Evolutionary conservation across 2,329 filamentous ascomycete species (phyloP).

Genomic region (Stachybotrys elegans): DNA sequence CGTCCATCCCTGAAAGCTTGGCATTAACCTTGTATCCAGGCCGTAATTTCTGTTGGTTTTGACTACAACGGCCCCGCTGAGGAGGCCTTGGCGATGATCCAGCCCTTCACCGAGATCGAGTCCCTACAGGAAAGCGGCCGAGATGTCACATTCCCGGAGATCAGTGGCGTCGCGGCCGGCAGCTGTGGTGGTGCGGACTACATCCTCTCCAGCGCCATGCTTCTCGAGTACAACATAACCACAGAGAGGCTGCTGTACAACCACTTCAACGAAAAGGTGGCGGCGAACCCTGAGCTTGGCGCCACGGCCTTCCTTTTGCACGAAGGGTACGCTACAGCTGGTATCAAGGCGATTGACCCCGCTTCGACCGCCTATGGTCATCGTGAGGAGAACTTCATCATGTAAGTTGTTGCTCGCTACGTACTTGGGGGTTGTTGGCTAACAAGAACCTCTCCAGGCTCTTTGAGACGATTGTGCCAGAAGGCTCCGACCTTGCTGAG

Average conservation of each 20-base stretch:
- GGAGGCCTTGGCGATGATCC: conserved; percentile 14
- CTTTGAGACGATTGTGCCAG: background rate
- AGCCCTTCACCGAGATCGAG: conserved; percentile 15
- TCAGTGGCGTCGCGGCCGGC: no score
- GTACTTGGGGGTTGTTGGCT: background rate
- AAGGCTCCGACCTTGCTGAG: background rate
- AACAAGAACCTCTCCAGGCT: background rate
- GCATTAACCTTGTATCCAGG: no score
- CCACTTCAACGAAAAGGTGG: conserved; percentile 7
- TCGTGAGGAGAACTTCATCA: conserved; percentile 13
- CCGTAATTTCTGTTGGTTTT: conserved; percentile 16
- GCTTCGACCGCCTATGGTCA: conserved; percentile 13
- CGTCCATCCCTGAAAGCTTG: background rate
- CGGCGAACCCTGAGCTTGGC: conserved; percentile 6
- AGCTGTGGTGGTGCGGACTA: no score
- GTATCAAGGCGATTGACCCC: conserved; percentile 4
- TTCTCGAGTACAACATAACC: conserved; percentile 17
- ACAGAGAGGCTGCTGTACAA: conserved; percentile 15
- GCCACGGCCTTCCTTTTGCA: conserved; percentile 10
- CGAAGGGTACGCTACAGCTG: conserved; percentile 19
- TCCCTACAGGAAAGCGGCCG: conserved; percentile 5
- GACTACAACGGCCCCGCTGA: conserved; percentile 13
- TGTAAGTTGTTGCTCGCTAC: conserved; percentile 5
- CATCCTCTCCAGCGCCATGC: conserved; percentile 1
- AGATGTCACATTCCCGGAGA: conserved; percentile 14